Evolutionary conservation across 2,329 filamentous ascomycete species (phyloP), one percentile per base, ranked within the genome.

Genomic region (Aspergillus japonicus): DNA sequence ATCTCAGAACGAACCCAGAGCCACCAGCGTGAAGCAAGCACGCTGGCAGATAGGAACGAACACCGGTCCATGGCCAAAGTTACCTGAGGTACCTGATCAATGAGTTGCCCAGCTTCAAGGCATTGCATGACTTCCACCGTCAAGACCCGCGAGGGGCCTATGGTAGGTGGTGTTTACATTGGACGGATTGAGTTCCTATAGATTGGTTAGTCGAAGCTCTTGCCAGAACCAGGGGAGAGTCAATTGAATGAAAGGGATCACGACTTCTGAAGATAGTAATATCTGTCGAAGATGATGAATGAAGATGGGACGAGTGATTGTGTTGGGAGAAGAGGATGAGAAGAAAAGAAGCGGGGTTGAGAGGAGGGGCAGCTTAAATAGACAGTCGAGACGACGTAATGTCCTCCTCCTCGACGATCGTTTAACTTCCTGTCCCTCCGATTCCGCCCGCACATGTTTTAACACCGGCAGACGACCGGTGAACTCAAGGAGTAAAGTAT

Each of bases 41-140:
- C 19, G 11, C 1, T 23, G 21, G 12, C 26, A 66, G 59, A 69
- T 69, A 59, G 64, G 80, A 75, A 80, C 80, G 80, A 81, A 83
- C 85, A 88, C 85, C 85, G 85, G 85, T 84, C 83, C 85, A 88
- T 84, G 84, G 84, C 79, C 80, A 75, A 68, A 73, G 65, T 75
- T 77, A 75, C 74, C 71, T 75, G 75, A 75, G 73, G 78, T 80
- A 80, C 78, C 78, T 80, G 78, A 80, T 78, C 75, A 72, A 73
- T 68, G 56, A 66, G 73, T 66, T 64, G 65, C 68, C 73, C 75
- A 77, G 71, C 73, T 68, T 73, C 73, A 75, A 29, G 71, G 65
- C 63, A 68, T 62, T 67, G 64, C 73, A 77, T 75, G 71, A 67
- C 74, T 77, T 75, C 75, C 75, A 70, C 71, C 66, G 31, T 44